Evolutionary conservation across 495 filamentous ascomycete species (phyloP).

Genomic region (Talaromyces wortmannii): DNA sequence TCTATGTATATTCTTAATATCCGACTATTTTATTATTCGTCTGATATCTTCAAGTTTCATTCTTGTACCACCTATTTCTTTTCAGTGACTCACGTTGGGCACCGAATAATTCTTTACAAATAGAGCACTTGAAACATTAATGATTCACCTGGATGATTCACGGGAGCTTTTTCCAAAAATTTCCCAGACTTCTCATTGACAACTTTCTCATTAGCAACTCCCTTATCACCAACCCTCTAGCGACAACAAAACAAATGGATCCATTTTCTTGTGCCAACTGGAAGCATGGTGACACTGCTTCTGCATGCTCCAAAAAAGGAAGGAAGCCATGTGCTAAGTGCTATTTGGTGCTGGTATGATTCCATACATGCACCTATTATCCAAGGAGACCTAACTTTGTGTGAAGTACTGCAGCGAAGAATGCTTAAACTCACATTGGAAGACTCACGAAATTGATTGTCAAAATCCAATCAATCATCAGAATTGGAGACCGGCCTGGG

Average conservation of each 20-base stretch:
- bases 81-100: no score
- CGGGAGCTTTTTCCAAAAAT: no score
- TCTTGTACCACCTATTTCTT: no score
- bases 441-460: conserved; percentile 7
- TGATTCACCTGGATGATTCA: no score
- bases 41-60: no score
- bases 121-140: no score
- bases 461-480: background rate
- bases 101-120: no score
- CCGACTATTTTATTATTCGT: no score
- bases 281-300: background rate
- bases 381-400: background rate
- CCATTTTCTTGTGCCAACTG: background rate
- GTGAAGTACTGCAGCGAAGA: background rate
- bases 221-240: no score
- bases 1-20: no score
- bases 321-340: background rate
- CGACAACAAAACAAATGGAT: background rate
- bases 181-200: no score
- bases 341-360: background rate
- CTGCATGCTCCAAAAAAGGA: background rate
- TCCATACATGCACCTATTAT: background rate
- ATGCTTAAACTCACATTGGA: conserved; percentile 9
- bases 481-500: conserved; percentile 10
- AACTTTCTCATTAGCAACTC: no score